Evolutionary conservation across 1,284 basidiomycete genomes (phyloP).

Genomic region (Rugosomyces carneus): DNA sequence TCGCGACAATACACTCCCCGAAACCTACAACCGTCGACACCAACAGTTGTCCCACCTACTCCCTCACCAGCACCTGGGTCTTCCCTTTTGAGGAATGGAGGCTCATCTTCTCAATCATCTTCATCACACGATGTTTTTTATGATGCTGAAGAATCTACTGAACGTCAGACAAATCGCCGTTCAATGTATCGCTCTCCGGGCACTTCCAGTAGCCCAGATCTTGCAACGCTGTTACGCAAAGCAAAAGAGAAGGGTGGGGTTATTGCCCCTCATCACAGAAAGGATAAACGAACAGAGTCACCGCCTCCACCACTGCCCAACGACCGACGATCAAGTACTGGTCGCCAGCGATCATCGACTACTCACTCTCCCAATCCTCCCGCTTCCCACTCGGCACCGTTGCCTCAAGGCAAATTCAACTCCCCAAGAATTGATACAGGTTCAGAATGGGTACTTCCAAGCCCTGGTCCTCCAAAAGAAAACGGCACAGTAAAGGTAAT

Average conservation of each 20-base stretch:
- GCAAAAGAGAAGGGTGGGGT: conserved; percentile 60
- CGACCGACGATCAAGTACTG: conserved; percentile 23
- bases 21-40: conserved; percentile 35
- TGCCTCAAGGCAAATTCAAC: conserved; percentile 22
- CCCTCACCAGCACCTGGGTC: conserved; percentile 33
- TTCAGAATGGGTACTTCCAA: conserved; percentile 49
- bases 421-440: conserved; percentile 19
- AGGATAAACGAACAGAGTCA: conserved; percentile 39
- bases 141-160: conserved; percentile 53
- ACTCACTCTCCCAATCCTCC: conserved; percentile 22
- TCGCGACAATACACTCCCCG: conserved; percentile 26
- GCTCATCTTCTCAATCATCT: conserved; percentile 28
- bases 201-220: conserved; percentile 83
- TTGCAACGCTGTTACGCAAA: conserved; percentile 78
- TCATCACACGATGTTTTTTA: conserved; percentile 54
- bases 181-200: conserved; percentile 84
- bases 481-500: conserved; percentile 39
- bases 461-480: conserved; percentile 38
- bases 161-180: conserved; percentile 66
- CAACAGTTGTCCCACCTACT: conserved; percentile 53
- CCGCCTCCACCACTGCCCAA: conserved; percentile 39
- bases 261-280: conserved; percentile 30
- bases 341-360: conserved; percentile 27
- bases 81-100: conserved; percentile 21
- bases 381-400: conserved; percentile 19